Conservation (phyloP, 106 monocot genomes). For the Hemerocallis citrina region DNA sequence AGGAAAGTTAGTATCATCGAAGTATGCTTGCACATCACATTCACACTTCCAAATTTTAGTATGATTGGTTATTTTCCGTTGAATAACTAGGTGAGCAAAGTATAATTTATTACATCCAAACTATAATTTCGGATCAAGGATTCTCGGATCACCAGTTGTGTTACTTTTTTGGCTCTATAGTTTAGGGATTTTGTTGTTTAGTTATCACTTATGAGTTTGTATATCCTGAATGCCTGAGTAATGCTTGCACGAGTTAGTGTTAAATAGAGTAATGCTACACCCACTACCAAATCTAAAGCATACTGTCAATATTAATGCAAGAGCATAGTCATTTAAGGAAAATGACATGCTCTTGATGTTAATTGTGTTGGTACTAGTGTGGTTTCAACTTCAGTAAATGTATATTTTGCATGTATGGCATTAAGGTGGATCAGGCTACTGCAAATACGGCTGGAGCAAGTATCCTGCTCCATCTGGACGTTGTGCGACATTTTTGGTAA, state of each 20-base stretch:
- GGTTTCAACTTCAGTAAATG: background rate
- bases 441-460: constrained; percentile 99
- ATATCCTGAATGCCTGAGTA: background rate
- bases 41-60: background rate
- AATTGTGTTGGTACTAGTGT: background rate
- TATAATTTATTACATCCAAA: no score
- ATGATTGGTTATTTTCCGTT: background rate
- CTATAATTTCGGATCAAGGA: no score
- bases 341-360: background rate
- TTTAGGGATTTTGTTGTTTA: no score
- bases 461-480: constrained; percentile 85
- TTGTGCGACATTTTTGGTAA: constrained; percentile 89
- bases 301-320: background rate
- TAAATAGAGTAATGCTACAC: background rate
- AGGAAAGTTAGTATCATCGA: no score
- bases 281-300: background rate
- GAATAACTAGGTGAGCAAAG: no score
- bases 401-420: background rate
- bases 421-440: constrained; percentile 96
- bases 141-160: no score
- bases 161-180: no score
- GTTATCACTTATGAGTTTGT: no score
- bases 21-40: no score
- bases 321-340: background rate
- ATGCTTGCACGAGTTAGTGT: background rate